Evolutionary conservation across 2,329 filamentous ascomycete genomes (phyloP), one percentile per base, ranked within the genome.

Genomic region (Colletotrichum graminicola): DNA sequence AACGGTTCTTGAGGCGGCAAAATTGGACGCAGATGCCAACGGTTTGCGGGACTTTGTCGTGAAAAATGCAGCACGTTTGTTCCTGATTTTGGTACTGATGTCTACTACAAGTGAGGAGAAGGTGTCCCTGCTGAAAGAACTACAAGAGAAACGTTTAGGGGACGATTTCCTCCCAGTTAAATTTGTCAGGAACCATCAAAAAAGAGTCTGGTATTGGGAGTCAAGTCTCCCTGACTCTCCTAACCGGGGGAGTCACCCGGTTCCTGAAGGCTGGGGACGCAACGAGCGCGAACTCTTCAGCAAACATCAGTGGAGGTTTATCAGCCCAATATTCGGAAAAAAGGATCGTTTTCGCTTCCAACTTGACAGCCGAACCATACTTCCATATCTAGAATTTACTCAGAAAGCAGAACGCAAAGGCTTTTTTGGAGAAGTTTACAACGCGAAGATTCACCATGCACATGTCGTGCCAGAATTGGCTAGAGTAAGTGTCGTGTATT

Each of bases 371-470:
- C 23, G n/a, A 1, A n/a, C 26, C 1, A 18, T 64, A 6, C 60
- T 63, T 59, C 8, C 60, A 7, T 68, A 43, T 26, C 0, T 57
- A 0, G 6, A 23, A 26, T 6, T 63, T 5, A 2, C 12, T 3
- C 5, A 1, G 43, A 5, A 7, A 43, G 29, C 59, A 64, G 23
- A 14, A 32, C 52, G 41, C 34, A 14, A n/a, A 14, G 59, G 66
- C 1, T 68, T 63, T 26, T 68, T 68, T 26, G 52, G 66, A 1
- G 66, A 68, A 34, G 66, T 64, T 26, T 43, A 1, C 5, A 59
- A 57, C 23, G 59, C 64, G 14, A 43, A 29, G 1, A 34, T 63
- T 26, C 66, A 68, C 34, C 32, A 12, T 14, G 60, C 52, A 4
- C 66, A 64, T 36, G 26, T 67, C 11, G 29, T 12, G 1, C n/a